Conservation (phyloP, 2,329 filamentous ascomycete genomes). For the Trichoderma sp. region DNA sequence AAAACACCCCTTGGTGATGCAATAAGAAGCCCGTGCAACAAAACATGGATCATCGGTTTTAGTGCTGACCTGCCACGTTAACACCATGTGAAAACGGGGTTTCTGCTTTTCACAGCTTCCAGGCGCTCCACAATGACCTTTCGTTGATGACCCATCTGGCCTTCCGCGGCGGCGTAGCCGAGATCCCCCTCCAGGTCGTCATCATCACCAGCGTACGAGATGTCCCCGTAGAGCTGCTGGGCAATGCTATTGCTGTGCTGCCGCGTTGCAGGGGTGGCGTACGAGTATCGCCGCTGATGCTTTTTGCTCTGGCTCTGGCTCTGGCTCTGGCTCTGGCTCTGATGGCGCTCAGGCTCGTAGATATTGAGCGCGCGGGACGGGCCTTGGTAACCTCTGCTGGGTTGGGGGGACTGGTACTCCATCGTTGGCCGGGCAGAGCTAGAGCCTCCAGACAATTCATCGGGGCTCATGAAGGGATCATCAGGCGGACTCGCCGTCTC, state of each 20-base stretch:
- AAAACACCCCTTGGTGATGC: background rate
- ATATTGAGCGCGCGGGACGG: conserved; percentile 41
- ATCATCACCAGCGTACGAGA: conserved; percentile 45
- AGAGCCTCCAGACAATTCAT: conserved; percentile 29
- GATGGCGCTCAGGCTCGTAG: conserved; percentile 45
- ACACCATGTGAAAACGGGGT: conserved; percentile 98
- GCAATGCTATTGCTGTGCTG: conserved; percentile 51
- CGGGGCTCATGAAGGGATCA: conserved; percentile 41
- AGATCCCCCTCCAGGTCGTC: conserved; percentile 88
- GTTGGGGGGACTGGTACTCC: conserved; percentile 19
- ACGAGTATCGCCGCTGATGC: conserved; percentile 54
- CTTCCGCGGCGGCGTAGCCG: conserved; percentile 89
- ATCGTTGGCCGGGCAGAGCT: background rate
- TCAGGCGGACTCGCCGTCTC: conserved; percentile 54
- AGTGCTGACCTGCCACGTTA: conserved; percentile 40
- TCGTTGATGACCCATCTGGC: conserved; percentile 84
- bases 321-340: conserved; percentile 2
- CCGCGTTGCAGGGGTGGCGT: conserved; percentile 46
- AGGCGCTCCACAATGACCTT: conserved; percentile 96
- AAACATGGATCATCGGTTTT: background rate
- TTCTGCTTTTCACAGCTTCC: conserved; percentile 91
- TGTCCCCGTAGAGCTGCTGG: conserved; percentile 49
- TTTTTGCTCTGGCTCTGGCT: conserved; percentile 26
- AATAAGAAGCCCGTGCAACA: background rate
- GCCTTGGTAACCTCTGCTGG: conserved; percentile 40